phyloP scores from a whole-genome alignment of 164 flowering plant genomes.

The Pachysandra terminalis region DNA sequence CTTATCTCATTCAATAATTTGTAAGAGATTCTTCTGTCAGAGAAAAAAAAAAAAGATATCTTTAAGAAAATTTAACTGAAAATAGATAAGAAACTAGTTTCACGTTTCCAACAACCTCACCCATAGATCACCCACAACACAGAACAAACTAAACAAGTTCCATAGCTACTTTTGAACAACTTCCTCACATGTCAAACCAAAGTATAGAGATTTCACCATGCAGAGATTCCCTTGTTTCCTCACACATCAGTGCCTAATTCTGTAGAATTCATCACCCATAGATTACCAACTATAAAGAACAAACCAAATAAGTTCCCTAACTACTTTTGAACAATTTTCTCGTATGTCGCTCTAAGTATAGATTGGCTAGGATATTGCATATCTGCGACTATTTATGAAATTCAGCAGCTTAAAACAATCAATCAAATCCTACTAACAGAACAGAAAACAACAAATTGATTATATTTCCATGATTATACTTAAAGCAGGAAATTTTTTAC shows the following conservation, averaged over 20 bases:
- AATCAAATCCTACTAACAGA: neutral
- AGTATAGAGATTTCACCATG: neutral
- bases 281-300: no score
- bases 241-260: neutral
- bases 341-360: no score
- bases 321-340: no score
- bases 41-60: neutral
- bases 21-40: neutral
- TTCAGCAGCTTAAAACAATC: no score
- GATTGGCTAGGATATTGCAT: no score
- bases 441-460: neutral
- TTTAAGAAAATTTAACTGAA: neutral
- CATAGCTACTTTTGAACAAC: neutral
- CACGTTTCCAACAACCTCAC: neutral
- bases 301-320: no score
- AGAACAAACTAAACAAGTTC: neutral
- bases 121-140: neutral
- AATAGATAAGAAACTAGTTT: neutral
- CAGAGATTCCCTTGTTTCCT: neutral
- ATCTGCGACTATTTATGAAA: no score
- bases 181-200: no score
- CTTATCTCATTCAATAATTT: neutral
- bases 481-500: slow-evolving; percentile 24
- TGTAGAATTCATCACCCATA: neutral
- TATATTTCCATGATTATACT: neutral